Base-by-base conservation (phyloP, 192 early-diverging fungal genomes). In the Coemansia sp. region DNA sequence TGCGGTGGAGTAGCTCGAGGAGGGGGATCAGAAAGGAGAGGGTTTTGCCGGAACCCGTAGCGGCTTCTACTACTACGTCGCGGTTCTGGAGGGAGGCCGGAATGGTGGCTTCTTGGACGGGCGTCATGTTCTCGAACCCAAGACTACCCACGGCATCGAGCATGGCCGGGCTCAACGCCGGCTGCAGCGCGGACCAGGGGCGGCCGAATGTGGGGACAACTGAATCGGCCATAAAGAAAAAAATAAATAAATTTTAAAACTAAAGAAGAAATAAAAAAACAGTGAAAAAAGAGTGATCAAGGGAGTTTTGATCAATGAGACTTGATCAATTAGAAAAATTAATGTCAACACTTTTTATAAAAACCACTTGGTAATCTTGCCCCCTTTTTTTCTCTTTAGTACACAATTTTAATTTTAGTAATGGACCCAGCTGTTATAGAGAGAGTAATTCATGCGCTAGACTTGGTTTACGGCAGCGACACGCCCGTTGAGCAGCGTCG, bases 1-100 rank as follows among this genome's bases (percentile, higher is more conserved):
- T 76, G 13, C 88, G 82, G 38, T 87, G 62, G 9, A 97, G 84
- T 71, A 95, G 93, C 70, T 97, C 94, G 18, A 99, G 85, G 21
- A 95, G 86, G 12, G 96, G 96, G 21, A 97, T 88, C 2, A 95
- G 82, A 79, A 97, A 98, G 6, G 94, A 79, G 8, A 97, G 84
- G 3, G 96, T 98, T 69, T 98, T 98, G 48, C 96, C 96, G 0
- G 96, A 98, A 12, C 96, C 96, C 2, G 96, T 98, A 9, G 93
- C 93, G 7, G 95, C 96, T 70, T 97, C 94, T 13, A 97, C 95
- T 5, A 99, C 91, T 0, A 99, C 95, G 79, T 99, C 97, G 75
- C 95, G 94, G 72, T 92, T 88, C 65, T 90, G 86, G 76, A 94
- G 77, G 68, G 98, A 95, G 21, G 93, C 85, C 8, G 97, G 97